Percentiles rank a stretch among this genome's conserved stretches.
Conservation (phyloP, 805 yeast species). For the Blastobotrys attinorum region DNA sequence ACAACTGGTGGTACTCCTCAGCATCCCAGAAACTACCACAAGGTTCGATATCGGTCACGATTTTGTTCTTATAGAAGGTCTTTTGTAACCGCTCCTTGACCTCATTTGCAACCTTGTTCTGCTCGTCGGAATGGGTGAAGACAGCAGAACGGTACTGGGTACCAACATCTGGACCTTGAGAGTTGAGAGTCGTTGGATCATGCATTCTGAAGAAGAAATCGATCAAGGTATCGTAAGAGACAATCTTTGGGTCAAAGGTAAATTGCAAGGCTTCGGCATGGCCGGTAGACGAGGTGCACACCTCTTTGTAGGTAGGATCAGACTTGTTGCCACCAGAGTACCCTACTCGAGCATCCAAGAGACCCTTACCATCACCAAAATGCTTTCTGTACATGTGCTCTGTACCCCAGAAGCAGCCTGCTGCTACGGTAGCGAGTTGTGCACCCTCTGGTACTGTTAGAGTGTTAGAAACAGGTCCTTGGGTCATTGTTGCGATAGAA, state of each 20-base stretch:
- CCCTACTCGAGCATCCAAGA: slow-evolving; percentile 78
- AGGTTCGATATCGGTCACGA: slow-evolving; percentile 65
- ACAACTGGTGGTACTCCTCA: slow-evolving; percentile 89
- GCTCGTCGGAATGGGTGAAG: slow-evolving; percentile 51
- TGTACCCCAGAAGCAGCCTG: slow-evolving; percentile 49
- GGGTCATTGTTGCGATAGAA: not conserved
- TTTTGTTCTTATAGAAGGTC: slow-evolving; percentile 64
- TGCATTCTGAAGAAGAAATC: slow-evolving; percentile 88
- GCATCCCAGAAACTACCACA: slow-evolving; percentile 77
- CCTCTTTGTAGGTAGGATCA: slow-evolving; percentile 58
- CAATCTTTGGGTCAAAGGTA: slow-evolving; percentile 64
- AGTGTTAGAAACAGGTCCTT: slow-evolving; percentile 17
- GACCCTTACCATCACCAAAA: slow-evolving; percentile 49
- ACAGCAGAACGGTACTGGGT: slow-evolving; percentile 86
- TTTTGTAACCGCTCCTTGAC: slow-evolving; percentile 51
- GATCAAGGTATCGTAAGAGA: slow-evolving; percentile 52
- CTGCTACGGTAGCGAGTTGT: slow-evolving; percentile 51
- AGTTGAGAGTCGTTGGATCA: slow-evolving; percentile 80
- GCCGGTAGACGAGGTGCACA: slow-evolving; percentile 69
- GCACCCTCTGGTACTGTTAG: slow-evolving; percentile 36
- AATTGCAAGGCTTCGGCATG: slow-evolving; percentile 82
- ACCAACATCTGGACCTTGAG: slow-evolving; percentile 86
- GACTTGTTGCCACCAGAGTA: slow-evolving; percentile 67
- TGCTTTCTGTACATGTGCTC: slow-evolving; percentile 75
- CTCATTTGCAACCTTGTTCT: slow-evolving; percentile 36